Conservation (phyloP, 768 basidiomycete genomes). For the Multifurca ochricompacta region DNA sequence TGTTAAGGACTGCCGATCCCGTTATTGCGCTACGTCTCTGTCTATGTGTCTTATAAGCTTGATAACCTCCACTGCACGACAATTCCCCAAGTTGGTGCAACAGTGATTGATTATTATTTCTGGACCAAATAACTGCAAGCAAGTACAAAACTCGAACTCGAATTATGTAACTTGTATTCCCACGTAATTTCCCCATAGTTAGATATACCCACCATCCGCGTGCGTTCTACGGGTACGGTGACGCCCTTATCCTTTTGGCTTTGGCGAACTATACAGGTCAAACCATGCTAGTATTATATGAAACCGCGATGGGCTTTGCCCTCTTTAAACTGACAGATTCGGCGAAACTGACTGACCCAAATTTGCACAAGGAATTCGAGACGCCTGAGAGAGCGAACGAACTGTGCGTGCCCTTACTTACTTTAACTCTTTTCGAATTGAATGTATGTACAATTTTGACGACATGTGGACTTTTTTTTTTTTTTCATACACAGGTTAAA, state of each 20-base stretch:
- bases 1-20: no score
- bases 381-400: conserved; percentile 87
- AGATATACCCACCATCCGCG: no score
- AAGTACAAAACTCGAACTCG: no score
- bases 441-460: not conserved
- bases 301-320: conserved; percentile 94
- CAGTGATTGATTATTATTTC: no score
- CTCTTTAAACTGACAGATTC: conserved; percentile 93
- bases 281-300: conserved; percentile 93
- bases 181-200: no score
- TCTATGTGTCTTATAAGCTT: no score
- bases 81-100: no score
- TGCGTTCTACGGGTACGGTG: not conserved
- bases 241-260: no score
- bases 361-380: conserved; percentile 90
- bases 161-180: no score
- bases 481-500: conserved; percentile 56
- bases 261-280: not conserved
- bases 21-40: no score
- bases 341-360: conserved; percentile 77
- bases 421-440: not conserved
- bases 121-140: no score
- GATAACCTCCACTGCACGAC: no score
- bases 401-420: conserved; percentile 72
- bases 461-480: conserved; percentile 1